phyloP scores from a whole-genome alignment of 306 rosid genomes.

The Alnus rubra region DNA sequence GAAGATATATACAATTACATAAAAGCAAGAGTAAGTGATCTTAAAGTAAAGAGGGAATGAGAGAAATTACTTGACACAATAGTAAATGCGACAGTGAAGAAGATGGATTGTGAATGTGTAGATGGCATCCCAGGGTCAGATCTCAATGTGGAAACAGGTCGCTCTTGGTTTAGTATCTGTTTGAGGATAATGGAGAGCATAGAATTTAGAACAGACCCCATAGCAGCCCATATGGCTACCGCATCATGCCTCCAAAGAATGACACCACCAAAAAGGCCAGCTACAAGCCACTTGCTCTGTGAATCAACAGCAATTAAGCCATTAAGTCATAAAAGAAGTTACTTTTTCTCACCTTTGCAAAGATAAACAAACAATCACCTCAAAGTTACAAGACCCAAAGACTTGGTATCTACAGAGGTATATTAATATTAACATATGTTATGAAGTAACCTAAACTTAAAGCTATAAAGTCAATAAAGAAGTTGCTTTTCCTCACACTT shows the following conservation, averaged over 20 bases:
- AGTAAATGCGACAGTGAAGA: slow-evolving; percentile 50
- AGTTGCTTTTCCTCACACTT: background rate
- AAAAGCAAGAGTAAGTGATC: slow-evolving; percentile 6
- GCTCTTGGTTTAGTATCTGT: slow-evolving; percentile 72
- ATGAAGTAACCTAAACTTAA: background rate
- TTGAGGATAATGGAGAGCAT: slow-evolving; percentile 57
- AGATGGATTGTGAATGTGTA: slow-evolving; percentile 80
- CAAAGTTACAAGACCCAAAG: background rate
- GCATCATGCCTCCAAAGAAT: slow-evolving; percentile 82
- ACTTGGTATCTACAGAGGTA: background rate
- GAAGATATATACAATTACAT: background rate
- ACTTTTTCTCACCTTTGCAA: background rate
- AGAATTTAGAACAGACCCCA: slow-evolving; percentile 68
- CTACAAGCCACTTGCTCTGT: slow-evolving; percentile 90
- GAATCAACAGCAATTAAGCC: slow-evolving; percentile 28
- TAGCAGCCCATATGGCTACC: slow-evolving; percentile 71
- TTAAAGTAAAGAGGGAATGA: slow-evolving; percentile 15
- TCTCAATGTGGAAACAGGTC: slow-evolving; percentile 61
- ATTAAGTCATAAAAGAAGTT: slow-evolving; percentile 18
- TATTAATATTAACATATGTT: background rate
- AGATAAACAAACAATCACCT: background rate
- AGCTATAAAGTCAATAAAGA: too few species aligned
- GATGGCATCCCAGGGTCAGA: slow-evolving; percentile 99
- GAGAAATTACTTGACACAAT: slow-evolving; percentile 64
- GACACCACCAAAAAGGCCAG: slow-evolving; percentile 52